Conservation (phyloP, 2,329 filamentous ascomycete genomes). For the Sclerotinia trifoliorum region DNA sequence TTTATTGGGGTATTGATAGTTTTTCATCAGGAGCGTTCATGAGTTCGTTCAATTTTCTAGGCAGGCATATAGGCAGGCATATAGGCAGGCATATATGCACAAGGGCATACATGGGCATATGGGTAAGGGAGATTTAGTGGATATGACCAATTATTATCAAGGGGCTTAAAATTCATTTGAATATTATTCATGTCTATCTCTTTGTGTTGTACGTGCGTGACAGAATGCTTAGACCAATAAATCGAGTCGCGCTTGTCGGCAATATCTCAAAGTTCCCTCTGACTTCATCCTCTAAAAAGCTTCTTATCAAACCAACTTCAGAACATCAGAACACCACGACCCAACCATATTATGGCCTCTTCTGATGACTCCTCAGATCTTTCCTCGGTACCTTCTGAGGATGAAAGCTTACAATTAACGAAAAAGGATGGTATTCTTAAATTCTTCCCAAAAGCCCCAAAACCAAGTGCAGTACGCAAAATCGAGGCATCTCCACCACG, state of each 20-base stretch:
- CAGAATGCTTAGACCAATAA: constrained; percentile 25
- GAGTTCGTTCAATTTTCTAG: no score
- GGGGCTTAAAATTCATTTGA: no score
- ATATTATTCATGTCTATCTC: neutral
- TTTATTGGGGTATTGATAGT: no score
- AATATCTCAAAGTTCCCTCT: constrained; percentile 29
- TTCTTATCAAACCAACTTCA: constrained; percentile 22
- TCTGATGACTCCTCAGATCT: constrained; percentile 65
- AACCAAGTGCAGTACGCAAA: constrained; percentile 48
- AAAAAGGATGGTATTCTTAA: constrained; percentile 61
- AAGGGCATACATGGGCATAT: no score
- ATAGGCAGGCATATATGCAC: no score
- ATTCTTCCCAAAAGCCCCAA: constrained; percentile 61
- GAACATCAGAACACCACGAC: constrained; percentile 26
- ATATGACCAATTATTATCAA: no score
- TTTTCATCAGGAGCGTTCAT: no score
- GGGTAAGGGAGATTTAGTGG: no score
- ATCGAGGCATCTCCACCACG: constrained; percentile 60
- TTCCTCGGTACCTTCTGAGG: constrained; percentile 57
- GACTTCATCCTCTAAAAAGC: constrained; percentile 27
- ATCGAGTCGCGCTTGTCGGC: constrained; percentile 30
- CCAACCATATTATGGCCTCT: constrained; percentile 38
- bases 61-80: no score
- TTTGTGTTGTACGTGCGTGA: constrained; percentile 26
- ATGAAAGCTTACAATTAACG: constrained; percentile 52